phyloP scores from a whole-genome alignment of 2,329 filamentous ascomycete species.

The Talaromyces marneffei region DNA sequence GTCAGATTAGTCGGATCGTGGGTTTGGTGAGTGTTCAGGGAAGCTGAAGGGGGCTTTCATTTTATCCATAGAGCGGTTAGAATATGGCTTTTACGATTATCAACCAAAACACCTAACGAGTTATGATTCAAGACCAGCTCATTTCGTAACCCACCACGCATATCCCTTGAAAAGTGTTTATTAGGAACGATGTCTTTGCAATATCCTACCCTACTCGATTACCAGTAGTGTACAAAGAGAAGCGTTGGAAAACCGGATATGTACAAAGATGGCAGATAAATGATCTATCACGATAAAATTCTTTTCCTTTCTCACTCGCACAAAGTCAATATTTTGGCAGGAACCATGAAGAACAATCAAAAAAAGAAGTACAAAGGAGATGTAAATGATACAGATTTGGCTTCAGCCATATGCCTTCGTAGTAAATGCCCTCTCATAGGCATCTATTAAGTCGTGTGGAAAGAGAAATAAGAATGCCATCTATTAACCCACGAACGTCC shows the following conservation, averaged over 20 bases:
- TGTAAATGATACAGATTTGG: conserved; percentile 38
- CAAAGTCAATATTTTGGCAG: conserved; percentile 23
- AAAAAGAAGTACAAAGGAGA: conserved; percentile 30
- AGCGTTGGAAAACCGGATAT: conserved; percentile 34
- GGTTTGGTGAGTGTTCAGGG: conserved; percentile 27
- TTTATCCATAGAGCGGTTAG: background rate
- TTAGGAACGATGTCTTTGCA: background rate
- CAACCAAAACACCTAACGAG: background rate
- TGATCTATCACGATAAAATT: conserved; percentile 34
- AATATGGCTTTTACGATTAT: background rate
- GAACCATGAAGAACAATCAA: conserved; percentile 18
- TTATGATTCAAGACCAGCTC: background rate
- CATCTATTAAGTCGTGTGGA: conserved; percentile 9
- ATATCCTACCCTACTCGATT: conserved; percentile 31
- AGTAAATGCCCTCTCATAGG: conserved; percentile 17
- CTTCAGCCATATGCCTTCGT: conserved; percentile 23
- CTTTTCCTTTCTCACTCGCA: conserved; percentile 36
- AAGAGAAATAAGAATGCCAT: conserved; percentile 13
- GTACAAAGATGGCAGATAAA: conserved; percentile 33
- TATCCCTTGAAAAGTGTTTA: background rate
- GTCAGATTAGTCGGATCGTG: conserved; percentile 30
- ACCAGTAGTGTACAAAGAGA: conserved; percentile 33
- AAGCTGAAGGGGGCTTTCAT: conserved; percentile 17
- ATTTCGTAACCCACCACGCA: background rate
- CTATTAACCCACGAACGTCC: conserved; percentile 27